These are phyloP conservation scores for Trichophyton equinum DNA, from an alignment of 2,329 filamentous ascomycete genomes.

Conservation along the genomic window DNA sequence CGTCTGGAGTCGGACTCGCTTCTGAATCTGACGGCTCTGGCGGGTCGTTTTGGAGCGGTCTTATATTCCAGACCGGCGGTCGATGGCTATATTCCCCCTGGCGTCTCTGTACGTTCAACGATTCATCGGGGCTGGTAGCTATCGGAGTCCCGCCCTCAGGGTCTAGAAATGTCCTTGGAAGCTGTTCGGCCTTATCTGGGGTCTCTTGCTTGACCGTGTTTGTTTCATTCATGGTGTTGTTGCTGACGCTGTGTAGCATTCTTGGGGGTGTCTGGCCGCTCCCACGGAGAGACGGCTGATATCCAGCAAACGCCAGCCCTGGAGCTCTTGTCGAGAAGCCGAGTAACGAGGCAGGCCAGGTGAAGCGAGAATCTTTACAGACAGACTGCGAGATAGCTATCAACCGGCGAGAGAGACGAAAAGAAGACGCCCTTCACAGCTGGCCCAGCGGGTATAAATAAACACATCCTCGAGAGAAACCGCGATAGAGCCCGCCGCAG, in stretches of 20 bases:
- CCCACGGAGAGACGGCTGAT: not conserved
- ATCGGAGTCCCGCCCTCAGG: slow-evolving; percentile 11
- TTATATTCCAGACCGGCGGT: slow-evolving; percentile 20
- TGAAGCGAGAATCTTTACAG: no score
- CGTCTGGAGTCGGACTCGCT: not conserved
- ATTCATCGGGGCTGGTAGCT: slow-evolving; percentile 14
- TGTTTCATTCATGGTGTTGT: not conserved
- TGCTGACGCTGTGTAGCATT: not conserved
- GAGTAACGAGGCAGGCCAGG: not conserved
- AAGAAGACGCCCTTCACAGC: not conserved
- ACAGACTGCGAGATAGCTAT: no score
- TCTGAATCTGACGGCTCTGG: not conserved
- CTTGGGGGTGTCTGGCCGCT: not conserved
- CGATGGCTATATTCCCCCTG: slow-evolving; percentile 23
- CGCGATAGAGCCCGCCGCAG: not conserved
- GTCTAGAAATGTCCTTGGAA: slow-evolving; percentile 8
- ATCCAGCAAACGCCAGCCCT: not conserved
- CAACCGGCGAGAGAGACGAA: not conserved
- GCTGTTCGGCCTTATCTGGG: not conserved
- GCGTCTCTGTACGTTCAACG: slow-evolving; percentile 18
- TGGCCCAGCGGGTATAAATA: not conserved
- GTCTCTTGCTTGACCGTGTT: not conserved
- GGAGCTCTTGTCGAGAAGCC: not conserved
- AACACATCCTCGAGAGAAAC: not conserved
- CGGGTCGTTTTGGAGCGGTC: slow-evolving; percentile 7